A percentile compares a stretch with the other conserved stretches of the same genome.
These are phyloP conservation scores for Hydrangea macrophylla DNA, from an alignment of 148 eudicot genomes.

Conservation along the genomic window DNA sequence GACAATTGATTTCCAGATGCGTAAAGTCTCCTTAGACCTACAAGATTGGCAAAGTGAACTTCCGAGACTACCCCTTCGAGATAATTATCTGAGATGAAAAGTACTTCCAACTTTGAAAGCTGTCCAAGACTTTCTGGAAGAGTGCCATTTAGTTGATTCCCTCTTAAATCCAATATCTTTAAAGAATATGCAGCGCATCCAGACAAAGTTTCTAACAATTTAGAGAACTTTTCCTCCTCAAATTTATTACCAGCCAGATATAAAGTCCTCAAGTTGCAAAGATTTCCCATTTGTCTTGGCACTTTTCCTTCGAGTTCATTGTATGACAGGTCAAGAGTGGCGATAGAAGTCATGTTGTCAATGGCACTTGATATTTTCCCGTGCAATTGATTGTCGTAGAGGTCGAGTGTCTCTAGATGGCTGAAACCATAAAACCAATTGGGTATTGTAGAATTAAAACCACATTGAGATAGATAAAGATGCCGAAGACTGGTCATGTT, in stretches of 20 bases:
- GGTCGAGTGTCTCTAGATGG: not conserved
- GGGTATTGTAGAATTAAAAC: constrained; percentile 19
- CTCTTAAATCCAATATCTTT: not conserved
- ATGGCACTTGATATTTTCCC: not conserved
- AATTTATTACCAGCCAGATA: not conserved
- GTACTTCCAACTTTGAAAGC: constrained; percentile 10
- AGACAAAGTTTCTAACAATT: constrained; percentile 2
- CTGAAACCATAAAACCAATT: constrained; percentile 13
- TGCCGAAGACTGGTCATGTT: not conserved
- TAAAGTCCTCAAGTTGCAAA: not conserved
- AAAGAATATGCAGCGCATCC: not conserved
- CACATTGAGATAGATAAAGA: constrained; percentile 1
- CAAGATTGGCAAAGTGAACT: constrained; percentile 20
- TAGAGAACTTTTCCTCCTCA: constrained; percentile 4
- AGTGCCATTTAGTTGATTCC: constrained; percentile 8
- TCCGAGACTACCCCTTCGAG: constrained; percentile 16
- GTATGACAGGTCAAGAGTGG: not conserved
- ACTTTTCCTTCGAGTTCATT: constrained; percentile 11
- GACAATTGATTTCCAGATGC: constrained; percentile 16
- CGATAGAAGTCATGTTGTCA: not conserved
- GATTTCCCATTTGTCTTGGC: not conserved
- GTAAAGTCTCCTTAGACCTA: not conserved
- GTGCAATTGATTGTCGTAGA: not conserved
- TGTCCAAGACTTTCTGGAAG: constrained; percentile 17
- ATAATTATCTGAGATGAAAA: not conserved